A percentile compares a stretch with the other conserved stretches of the same genome.
These are phyloP conservation scores for Daldinia caldariorum DNA, from an alignment of 495 filamentous ascomycete genomes.

Conservation along the genomic window DNA sequence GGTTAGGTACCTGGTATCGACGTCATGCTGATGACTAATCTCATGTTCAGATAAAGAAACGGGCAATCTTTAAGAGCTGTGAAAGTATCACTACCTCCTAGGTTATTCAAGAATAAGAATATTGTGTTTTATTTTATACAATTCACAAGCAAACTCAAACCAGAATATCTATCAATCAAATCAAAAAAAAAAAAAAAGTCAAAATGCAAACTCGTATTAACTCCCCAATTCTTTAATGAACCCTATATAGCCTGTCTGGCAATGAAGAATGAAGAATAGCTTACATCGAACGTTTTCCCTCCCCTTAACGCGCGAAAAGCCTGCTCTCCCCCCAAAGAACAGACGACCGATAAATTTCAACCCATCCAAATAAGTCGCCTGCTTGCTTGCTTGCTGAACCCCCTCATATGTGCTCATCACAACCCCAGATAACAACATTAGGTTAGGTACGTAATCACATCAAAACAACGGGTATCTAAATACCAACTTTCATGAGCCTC, in stretches of 20 bases:
- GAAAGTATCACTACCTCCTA: no score
- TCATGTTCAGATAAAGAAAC: not conserved
- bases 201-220: constrained; percentile 39
- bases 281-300: constrained; percentile 19
- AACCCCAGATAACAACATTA: constrained; percentile 9
- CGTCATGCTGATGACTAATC: constrained; percentile 27
- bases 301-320: constrained; percentile 4
- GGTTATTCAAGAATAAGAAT: no score
- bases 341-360: constrained; percentile 8
- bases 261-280: constrained; percentile 28
- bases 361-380: constrained; percentile 11
- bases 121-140: no score
- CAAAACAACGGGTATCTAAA: not conserved
- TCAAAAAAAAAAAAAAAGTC: not conserved
- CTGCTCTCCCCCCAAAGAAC: constrained; percentile 12
- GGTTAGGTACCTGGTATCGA: no score
- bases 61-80: no score
- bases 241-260: constrained; percentile 15
- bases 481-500: constrained; percentile 26
- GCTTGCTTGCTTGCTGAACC: constrained; percentile 18
- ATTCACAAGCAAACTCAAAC: no score
- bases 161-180: not conserved
- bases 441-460: constrained; percentile 9
- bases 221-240: constrained; percentile 24
- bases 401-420: constrained; percentile 24